A percentile compares a stretch with the other conserved stretches of the same genome.
phyloP scores from a whole-genome alignment of 352 stramenopile species.

The Phytophthora boehmeriae region DNA sequence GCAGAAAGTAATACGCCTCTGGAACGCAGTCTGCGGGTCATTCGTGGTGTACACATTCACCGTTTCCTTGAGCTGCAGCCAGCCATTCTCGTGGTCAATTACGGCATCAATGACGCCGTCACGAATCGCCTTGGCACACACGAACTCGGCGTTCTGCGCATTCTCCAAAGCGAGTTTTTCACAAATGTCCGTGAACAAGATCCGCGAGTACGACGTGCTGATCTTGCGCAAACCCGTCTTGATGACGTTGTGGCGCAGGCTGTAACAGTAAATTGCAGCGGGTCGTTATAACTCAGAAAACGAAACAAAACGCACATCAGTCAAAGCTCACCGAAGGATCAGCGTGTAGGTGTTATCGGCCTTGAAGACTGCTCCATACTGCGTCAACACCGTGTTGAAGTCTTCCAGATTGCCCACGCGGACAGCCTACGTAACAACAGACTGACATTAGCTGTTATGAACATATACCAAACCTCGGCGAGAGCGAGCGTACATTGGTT shows the following conservation, averaged over 20 bases:
- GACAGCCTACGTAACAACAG: conserved; percentile 84
- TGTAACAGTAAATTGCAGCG: conserved; percentile 21
- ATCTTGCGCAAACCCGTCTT: conserved; percentile 98
- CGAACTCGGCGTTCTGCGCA: conserved; percentile 95
- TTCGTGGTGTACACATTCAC: conserved; percentile 92
- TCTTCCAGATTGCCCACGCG: conserved; percentile 95
- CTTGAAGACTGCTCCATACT: conserved; percentile 89
- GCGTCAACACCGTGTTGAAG: conserved; percentile 92
- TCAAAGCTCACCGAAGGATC: conserved; percentile 86
- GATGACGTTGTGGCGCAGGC: conserved; percentile 97
- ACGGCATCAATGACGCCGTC: conserved; percentile 98
- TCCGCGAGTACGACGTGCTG: conserved; percentile 95
- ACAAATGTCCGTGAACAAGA: conserved; percentile 92
- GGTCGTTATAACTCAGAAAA: neutral
- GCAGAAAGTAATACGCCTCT: conserved; percentile 98
- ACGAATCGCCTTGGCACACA: conserved; percentile 97
- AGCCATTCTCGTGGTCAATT: conserved; percentile 96
- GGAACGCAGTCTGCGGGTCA: conserved; percentile 95
- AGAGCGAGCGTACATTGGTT: conserved; percentile 78
- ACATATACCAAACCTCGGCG: neutral
- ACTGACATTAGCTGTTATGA: neutral
- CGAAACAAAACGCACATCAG: neutral
- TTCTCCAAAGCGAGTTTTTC: conserved; percentile 93
- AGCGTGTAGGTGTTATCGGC: conserved; percentile 96
- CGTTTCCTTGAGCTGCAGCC: conserved; percentile 91